A percentile compares a stretch with the other conserved stretches of the same genome.
These are phyloP conservation scores for Globisporangium canariense DNA, from an alignment of 352 stramenopile genomes.

Conservation along the genomic window DNA sequence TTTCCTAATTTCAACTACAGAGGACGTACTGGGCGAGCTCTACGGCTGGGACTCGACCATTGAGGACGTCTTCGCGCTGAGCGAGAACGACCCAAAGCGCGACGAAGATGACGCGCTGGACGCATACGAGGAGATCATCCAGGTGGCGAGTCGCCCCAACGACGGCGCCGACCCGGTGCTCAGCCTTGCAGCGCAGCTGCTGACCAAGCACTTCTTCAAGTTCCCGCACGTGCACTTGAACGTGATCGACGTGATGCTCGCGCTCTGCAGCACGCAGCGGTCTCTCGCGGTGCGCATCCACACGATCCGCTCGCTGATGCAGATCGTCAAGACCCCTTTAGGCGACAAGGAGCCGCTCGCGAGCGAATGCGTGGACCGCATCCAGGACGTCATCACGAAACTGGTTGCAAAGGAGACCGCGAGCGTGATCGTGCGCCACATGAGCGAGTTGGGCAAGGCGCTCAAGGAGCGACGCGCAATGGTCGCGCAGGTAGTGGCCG, in stretches of 20 bases:
- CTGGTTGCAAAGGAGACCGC: constrained; percentile 49
- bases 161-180: constrained; percentile 38
- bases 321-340: constrained; percentile 54
- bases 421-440: constrained; percentile 54
- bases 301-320: constrained; percentile 61
- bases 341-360: constrained; percentile 20
- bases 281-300: constrained; percentile 71
- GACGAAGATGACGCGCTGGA: constrained; percentile 74
- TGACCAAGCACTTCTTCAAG: constrained; percentile 76
- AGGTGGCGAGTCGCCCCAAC: constrained; percentile 26
- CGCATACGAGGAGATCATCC: constrained; percentile 74
- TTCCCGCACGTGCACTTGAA: constrained; percentile 78
- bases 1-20: constrained; percentile 7
- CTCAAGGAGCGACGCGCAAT: constrained; percentile 31
- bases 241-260: constrained; percentile 60
- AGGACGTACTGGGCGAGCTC: constrained; percentile 56
- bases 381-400: constrained; percentile 31
- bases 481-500: not conserved
- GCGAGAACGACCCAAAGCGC: constrained; percentile 39
- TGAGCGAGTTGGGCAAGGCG: constrained; percentile 50
- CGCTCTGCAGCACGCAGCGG: constrained; percentile 34
- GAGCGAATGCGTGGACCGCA: constrained; percentile 34
- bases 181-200: constrained; percentile 64
- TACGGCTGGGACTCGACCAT: constrained; percentile 67
- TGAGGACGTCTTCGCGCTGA: constrained; percentile 51